Conservation (phyloP, 345 rosid genomes). For the Eucalyptus regnans region DNA sequence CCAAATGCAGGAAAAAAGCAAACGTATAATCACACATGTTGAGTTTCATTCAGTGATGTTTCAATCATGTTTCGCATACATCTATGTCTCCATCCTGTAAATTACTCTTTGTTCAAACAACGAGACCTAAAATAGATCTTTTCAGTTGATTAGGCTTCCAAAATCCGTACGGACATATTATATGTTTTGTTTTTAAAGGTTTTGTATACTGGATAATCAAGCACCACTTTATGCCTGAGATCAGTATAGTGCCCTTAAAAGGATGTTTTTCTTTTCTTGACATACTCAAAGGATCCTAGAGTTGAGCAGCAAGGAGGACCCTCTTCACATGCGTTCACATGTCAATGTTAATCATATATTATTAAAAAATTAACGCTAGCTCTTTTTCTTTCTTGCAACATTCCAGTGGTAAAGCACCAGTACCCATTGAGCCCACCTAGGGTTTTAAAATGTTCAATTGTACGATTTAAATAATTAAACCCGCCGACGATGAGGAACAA, state of each 20-base stretch:
- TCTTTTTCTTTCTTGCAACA: background rate
- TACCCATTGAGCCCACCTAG: background rate
- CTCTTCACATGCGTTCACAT: constrained; percentile 62
- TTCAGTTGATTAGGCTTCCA: background rate
- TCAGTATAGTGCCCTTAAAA: background rate
- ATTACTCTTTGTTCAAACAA: background rate
- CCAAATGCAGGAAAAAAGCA: background rate
- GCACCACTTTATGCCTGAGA: background rate
- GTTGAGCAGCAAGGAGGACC: constrained; percentile 34
- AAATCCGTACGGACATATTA: background rate
- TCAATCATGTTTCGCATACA: background rate
- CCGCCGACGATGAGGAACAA: background rate
- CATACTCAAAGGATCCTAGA: constrained; percentile 8
- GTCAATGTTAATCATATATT: constrained; percentile 5
- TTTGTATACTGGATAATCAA: background rate
- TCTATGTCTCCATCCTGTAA: background rate
- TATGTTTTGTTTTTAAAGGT: background rate
- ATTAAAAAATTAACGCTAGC: background rate
- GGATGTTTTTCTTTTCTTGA: background rate
- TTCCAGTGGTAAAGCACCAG: constrained; percentile 1
- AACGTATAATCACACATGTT: background rate
- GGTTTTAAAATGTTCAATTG: background rate
- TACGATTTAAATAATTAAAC: background rate
- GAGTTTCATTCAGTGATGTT: background rate
- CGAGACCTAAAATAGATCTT: background rate